Evolutionary conservation across 768 basidiomycete species (phyloP).

Genomic region (Russula brevipes): DNA sequence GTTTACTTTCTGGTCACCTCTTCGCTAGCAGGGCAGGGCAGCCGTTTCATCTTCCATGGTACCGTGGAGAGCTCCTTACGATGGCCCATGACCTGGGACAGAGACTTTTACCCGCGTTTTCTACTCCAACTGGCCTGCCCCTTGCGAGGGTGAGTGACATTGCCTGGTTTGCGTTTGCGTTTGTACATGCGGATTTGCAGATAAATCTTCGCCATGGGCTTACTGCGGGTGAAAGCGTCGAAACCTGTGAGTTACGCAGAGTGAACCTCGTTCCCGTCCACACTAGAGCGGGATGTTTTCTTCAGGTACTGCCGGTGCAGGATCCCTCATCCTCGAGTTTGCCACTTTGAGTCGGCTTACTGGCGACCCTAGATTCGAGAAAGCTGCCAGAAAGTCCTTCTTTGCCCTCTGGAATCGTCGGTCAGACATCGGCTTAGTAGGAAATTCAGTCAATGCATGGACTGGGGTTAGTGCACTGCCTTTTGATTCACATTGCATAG

Average conservation of each 20-base stretch:
- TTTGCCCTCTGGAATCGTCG: conserved; percentile 92
- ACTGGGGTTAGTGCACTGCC: conserved; percentile 56
- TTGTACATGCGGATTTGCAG: conserved; percentile 35
- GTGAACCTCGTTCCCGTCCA: background rate
- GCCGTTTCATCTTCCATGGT: conserved; percentile 78
- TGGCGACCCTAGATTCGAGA: conserved; percentile 85
- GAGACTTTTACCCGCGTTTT: conserved; percentile 85
- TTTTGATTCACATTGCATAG: background rate
- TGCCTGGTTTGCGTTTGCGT: conserved; percentile 10
- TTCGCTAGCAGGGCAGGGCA: conserved; percentile 64
- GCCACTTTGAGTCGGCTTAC: conserved; percentile 89
- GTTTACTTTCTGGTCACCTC: conserved; percentile 79
- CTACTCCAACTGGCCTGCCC: conserved; percentile 87
- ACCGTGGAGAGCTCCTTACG: conserved; percentile 68
- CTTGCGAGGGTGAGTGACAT: conserved; percentile 66
- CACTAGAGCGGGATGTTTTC: conserved; percentile 5
- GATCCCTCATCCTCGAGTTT: conserved; percentile 90
- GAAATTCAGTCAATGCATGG: conserved; percentile 80
- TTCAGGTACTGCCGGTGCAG: conserved; percentile 85
- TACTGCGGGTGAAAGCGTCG: conserved; percentile 64
- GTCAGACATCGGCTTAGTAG: conserved; percentile 78
- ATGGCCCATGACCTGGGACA: conserved; percentile 85
- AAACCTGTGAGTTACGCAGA: conserved; percentile 64
- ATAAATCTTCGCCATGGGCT: conserved; percentile 83
- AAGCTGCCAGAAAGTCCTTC: conserved; percentile 83